Evolutionary conservation across 768 basidiomycete genomes (phyloP).

Genomic region (Amanita fuliginea): DNA sequence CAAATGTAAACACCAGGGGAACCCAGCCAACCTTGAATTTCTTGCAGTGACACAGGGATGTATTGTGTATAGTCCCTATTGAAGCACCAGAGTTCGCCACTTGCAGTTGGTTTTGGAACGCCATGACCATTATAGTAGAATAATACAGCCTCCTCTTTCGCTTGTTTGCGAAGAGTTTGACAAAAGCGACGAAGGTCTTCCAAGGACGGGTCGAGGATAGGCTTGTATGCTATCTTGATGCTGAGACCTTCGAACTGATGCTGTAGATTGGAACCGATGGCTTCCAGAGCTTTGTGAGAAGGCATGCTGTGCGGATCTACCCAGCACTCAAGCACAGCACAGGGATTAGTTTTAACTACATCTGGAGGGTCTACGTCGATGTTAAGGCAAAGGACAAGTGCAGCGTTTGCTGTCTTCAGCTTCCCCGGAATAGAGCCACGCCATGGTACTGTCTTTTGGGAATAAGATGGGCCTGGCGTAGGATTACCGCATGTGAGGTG

Average conservation of each 20-base stretch:
- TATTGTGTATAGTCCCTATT: conserved; percentile 97
- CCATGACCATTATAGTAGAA: conserved; percentile 99
- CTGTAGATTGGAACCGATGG: conserved; percentile 86
- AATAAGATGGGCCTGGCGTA: conserved; percentile 55
- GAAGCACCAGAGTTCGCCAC: conserved; percentile 98
- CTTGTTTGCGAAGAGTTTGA: conserved; percentile 68
- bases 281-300: conserved; percentile 86
- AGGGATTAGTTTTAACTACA: conserved; percentile 93
- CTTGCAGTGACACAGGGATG: conserved; percentile 90
- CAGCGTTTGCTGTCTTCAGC: conserved; percentile 85
- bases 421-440: conserved; percentile 71
- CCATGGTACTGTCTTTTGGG: conserved; percentile 64
- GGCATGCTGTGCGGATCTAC: conserved; percentile 92
- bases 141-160: conserved; percentile 87
- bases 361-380: conserved; percentile 98
- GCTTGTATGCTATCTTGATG: conserved; percentile 89
- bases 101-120: conserved; percentile 91
- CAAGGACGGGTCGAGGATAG: conserved; percentile 88
- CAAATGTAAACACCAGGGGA: conserved; percentile 96
- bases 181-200: conserved; percentile 90
- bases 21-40: conserved; percentile 88
- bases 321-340: conserved; percentile 94
- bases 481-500: conserved; percentile 89
- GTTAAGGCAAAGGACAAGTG: conserved; percentile 86
- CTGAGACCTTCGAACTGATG: conserved; percentile 95